A percentile compares a stretch with the other conserved stretches of the same genome.
These are phyloP conservation scores for Rhizomucor miehei DNA, from an alignment of 371 early-diverging fungal species.

Conservation along the genomic window DNA sequence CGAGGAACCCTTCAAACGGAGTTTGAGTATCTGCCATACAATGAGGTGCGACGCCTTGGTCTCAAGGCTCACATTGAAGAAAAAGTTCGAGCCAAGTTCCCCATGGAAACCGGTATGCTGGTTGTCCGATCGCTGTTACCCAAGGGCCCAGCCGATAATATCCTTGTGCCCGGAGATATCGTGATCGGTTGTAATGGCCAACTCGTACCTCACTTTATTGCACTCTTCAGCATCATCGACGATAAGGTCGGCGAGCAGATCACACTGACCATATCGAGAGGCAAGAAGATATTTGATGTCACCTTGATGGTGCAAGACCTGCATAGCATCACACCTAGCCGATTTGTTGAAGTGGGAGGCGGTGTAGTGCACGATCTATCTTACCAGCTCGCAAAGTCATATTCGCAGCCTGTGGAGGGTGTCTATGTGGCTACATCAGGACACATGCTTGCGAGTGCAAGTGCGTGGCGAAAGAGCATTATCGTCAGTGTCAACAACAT, in stretches of 20 bases:
- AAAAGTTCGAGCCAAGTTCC: constrained; percentile 53
- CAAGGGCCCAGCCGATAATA: constrained; percentile 63
- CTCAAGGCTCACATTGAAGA: constrained; percentile 62
- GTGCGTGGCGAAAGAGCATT: constrained; percentile 66
- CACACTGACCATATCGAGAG: constrained; percentile 66
- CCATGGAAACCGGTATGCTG: constrained; percentile 75
- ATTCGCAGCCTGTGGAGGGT: constrained; percentile 70
- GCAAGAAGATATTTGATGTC: constrained; percentile 54
- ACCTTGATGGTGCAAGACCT: constrained; percentile 69
- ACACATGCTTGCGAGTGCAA: constrained; percentile 64
- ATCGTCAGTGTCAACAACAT: constrained; percentile 66
- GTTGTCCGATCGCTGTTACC: constrained; percentile 71
- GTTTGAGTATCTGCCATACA: constrained; percentile 60
- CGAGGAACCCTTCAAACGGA: constrained; percentile 78
- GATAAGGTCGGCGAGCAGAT: constrained; percentile 59
- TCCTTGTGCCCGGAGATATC: constrained; percentile 74
- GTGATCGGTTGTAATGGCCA: constrained; percentile 59
- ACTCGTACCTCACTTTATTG: constrained; percentile 68
- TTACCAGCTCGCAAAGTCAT: constrained; percentile 81
- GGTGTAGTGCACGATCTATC: constrained; percentile 78
- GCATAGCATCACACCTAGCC: constrained; percentile 70
- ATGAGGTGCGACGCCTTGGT: constrained; percentile 61
- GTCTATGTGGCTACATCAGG: constrained; percentile 80
- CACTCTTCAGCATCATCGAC: constrained; percentile 66
- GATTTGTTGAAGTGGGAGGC: constrained; percentile 83